Evolutionary conservation across 257 asterid genomes (phyloP), one percentile per base, ranked within the genome.

Genomic region (Capsicum rhomboideum): DNA sequence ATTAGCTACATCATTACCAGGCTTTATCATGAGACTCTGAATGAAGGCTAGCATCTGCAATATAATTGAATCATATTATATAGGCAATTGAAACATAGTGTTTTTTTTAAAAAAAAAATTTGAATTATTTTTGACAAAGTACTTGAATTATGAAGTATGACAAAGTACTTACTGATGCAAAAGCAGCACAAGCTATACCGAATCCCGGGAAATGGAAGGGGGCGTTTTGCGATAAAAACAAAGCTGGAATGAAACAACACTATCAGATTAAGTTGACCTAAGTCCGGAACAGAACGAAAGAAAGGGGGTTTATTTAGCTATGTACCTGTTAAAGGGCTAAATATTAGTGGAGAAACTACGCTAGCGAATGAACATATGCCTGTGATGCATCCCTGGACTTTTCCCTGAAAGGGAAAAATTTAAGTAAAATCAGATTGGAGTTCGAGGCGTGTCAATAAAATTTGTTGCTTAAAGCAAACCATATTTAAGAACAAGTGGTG

Each of bases 171-270:
- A 94, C 98, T 77, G 91, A 94, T 64, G 88, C 89, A 74, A 96
- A 85, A 84, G 91, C 93, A 58, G 98, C 90, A 84, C 97, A 92
- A 90, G 93, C 88, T 64, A 96, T 90, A 84, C 97, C 91, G 92
- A 96, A 95, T 85, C 99, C 98, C 0, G 99, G 98, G 88, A 91
- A 96, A 89, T 92, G 83, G 82, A 96, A 96, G 8, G 98, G 98
- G 0, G 98, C 93, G 50, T 87, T 83, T 10, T 92, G 96, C 9
- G 98, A 94, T 42, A 93, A 91, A 85, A 95, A 94, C 82, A 93
- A 52, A 82, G 98, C 98, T 96, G 88, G 17, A 77, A 23, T 12
- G 55, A 44, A 9, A 74, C 16, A 12, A 49, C 21, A 83, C 2
- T 10, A 78, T 59, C 46, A 71, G 46, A 34, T 50, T 69, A 40